Evolutionary conservation across 805 yeast species (phyloP), one percentile per base, ranked within the genome.

Genomic region (Wickerhamiella musiphila): DNA sequence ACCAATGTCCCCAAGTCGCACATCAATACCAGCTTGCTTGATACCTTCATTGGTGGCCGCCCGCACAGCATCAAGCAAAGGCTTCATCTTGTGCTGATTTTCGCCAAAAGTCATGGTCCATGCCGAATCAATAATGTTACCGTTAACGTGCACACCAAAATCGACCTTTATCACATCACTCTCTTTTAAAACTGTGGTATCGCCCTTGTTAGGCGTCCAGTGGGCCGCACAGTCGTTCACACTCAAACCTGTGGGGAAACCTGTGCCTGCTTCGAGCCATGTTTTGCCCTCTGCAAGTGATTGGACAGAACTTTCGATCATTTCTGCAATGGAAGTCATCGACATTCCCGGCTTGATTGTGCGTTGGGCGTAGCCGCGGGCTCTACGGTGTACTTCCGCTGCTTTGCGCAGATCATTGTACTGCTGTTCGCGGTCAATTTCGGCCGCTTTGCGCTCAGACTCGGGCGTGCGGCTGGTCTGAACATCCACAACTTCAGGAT

Each of bases 221-320:
- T 90, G 99, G 0, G 98, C 98, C 17, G 99, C 99, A 50, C 82
- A 75, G 50, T 83, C 78, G 57, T 90, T 90, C 41, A 86, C 56
- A 1, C 94, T 81, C 24, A 90, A 66, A 37, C 99, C 99, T n/a
- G 95, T 83, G 31, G 99, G 99, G 66, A 90, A 90, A 5, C 96
- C 99, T 47, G 84, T 71, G 24, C 99, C 99, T 12, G 82, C 90
- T 17, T 58, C 53, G 29, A 51, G 50, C 38, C 67, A 63, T 19
- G 68, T 65, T 33, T 61, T 63, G 31, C 75, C 76, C 26, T 66
- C 76, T 11, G 83, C 66, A 45, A 75, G 70, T 4, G 72, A 67
- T 45, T 96, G 66, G 6, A 78, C 77, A 1, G 86, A 68, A 49
- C 82, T 70, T 55, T 90, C 99, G 45, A 90, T 77, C 37, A 73